Evolutionary conservation across 2,329 filamentous ascomycete species (phyloP).

Genomic region (Achaetomium macrosporum): DNA sequence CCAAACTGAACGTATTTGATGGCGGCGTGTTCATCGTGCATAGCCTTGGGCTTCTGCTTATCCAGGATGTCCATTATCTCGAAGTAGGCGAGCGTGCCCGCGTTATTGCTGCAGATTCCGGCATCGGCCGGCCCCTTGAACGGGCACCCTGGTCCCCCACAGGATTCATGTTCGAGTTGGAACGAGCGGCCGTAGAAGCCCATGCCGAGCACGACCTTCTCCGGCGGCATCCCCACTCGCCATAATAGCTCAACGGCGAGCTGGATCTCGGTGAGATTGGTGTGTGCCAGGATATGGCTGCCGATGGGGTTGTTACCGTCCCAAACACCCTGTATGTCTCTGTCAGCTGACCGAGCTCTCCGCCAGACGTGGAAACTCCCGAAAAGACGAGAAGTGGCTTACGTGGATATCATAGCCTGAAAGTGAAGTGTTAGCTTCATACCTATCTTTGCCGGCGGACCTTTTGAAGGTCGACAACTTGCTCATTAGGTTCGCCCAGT

Average conservation of each 20-base stretch:
- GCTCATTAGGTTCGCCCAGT: not conserved
- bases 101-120: not conserved
- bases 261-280: not conserved
- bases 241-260: not conserved
- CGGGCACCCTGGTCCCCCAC: not conserved
- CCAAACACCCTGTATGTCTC: too few species aligned
- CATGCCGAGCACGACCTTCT: not conserved
- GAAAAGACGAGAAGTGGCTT: too few species aligned
- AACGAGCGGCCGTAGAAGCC: constrained; percentile 1
- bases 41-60: not conserved
- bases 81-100: not conserved
- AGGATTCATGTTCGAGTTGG: not conserved
- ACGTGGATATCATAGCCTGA: too few species aligned
- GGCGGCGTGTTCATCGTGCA: not conserved
- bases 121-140: not conserved
- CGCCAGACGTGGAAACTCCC: too few species aligned
- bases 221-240: not conserved
- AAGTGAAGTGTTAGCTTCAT: too few species aligned
- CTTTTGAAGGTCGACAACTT: too few species aligned
- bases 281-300: not conserved
- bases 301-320: too few species aligned
- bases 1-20: not conserved
- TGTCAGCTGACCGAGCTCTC: too few species aligned
- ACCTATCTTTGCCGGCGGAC: too few species aligned
- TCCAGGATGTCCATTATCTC: not conserved